These are phyloP conservation scores for Leccinum longicurvipes DNA, from an alignment of 768 basidiomycete species.

Conservation along the genomic window DNA sequence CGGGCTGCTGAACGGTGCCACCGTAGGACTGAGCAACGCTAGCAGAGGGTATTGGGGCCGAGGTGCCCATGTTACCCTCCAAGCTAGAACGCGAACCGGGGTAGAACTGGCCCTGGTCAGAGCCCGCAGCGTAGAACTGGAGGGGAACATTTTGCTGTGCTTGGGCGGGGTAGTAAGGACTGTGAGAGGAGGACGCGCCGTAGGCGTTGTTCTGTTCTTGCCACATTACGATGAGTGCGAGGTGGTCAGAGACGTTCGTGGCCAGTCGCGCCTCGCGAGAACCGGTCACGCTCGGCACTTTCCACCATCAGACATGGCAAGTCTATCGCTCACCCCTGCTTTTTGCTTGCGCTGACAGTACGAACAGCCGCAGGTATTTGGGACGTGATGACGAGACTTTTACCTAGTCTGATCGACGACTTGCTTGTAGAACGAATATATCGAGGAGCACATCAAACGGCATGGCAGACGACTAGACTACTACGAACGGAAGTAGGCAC, in stretches of 20 bases:
- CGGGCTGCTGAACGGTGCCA: slow-evolving; percentile 68
- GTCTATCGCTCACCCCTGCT: not conserved
- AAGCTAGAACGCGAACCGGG: slow-evolving; percentile 71
- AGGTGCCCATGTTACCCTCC: slow-evolving; percentile 62
- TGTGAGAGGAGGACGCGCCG: slow-evolving; percentile 55
- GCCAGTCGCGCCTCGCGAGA: not conserved
- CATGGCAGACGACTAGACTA: slow-evolving; percentile 95
- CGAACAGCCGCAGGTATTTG: slow-evolving; percentile 62
- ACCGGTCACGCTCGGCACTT: slow-evolving; percentile 35
- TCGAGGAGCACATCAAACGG: slow-evolving; percentile 97
- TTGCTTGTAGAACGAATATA: slow-evolving; percentile 86
- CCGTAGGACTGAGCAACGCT: slow-evolving; percentile 51
- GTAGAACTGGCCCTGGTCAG: slow-evolving; percentile 60
- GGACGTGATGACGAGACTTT: not conserved
- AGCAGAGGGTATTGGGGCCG: slow-evolving; percentile 49
- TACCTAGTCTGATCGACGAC: slow-evolving; percentile 6
- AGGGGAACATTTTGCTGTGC: slow-evolving; percentile 58
- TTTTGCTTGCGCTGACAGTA: slow-evolving; percentile 11
- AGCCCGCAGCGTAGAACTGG: slow-evolving; percentile 73
- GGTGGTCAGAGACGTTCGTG: slow-evolving; percentile 13
- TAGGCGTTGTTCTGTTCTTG: slow-evolving; percentile 64
- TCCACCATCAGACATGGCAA: slow-evolving; percentile 28
- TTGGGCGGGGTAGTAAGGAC: slow-evolving; percentile 47
- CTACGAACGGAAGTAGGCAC: slow-evolving; percentile 86
- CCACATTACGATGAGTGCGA: slow-evolving; percentile 55